Evolutionary conservation across 2,329 filamentous ascomycete species (phyloP).

Genomic region (Aschersonia sp.): DNA sequence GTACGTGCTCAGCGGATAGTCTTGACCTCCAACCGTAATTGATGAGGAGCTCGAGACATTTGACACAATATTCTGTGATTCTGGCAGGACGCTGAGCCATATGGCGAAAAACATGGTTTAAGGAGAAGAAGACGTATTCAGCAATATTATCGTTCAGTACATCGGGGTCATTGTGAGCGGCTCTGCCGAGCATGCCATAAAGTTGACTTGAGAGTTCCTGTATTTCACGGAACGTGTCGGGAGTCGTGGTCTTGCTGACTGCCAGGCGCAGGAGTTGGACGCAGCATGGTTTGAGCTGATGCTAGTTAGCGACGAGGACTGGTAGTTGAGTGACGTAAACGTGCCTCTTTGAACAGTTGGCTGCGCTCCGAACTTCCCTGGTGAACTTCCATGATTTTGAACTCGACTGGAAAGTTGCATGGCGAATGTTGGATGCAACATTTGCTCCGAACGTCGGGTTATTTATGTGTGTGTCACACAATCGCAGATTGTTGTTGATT

Average conservation of each 20-base stretch:
- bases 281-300: constrained; percentile 48
- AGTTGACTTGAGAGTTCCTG: constrained; percentile 30
- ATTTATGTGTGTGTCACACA: no score
- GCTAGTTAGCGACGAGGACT: constrained; percentile 2
- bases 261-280: constrained; percentile 44
- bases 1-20: constrained; percentile 58
- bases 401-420: background rate
- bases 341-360: constrained; percentile 22
- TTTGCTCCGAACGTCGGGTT: no score
- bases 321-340: background rate
- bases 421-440: no score
- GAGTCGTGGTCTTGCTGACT: constrained; percentile 29
- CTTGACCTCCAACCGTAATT: constrained; percentile 63
- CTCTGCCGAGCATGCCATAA: constrained; percentile 28
- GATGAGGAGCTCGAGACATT: constrained; percentile 62
- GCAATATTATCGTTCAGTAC: constrained; percentile 68
- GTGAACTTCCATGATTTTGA: constrained; percentile 7
- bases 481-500: no score
- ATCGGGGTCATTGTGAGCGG: constrained; percentile 26
- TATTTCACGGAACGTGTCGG: constrained; percentile 27
- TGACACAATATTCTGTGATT: constrained; percentile 61
- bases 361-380: constrained; percentile 11
- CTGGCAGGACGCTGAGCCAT: constrained; percentile 58
- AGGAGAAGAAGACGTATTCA: constrained; percentile 89
- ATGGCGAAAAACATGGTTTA: constrained; percentile 72